Base-by-base conservation (phyloP, 495 filamentous ascomycete genomes). In the Tuber borchii region DNA sequence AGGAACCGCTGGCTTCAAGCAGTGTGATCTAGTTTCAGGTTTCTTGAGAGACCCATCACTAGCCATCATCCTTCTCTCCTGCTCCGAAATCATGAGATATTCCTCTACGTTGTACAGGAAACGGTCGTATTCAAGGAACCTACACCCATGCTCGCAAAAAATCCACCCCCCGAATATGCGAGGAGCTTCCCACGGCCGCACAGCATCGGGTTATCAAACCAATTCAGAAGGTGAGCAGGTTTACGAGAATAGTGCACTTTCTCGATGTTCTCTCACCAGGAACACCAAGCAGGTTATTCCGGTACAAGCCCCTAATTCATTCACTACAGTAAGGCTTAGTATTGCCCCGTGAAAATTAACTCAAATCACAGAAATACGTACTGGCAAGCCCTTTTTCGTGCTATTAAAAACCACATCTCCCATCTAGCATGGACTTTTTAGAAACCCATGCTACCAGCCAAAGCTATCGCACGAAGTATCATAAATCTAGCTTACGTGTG, bases 271-370 rank as follows among this genome's bases (percentile, higher is more conserved):
- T 87, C 84, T 95, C 92, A 48, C 91, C 91, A 56, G 95, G 83
- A 80, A 93, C 92, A 1, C 92, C 92, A 71, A 92, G 70, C 91
- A 87, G 70, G 95, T 86, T 0, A 91, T 90, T 14, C 93, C 93
- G 71, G 93, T 78, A 93, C 92, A 94, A 51, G 93, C 93, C 83
- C 93, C 93, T 6, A 96, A 87, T 78, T 94, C 89, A 77, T 88
- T 94, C 2, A 93, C 76, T 79, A 22, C 61, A 37, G 19, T 7
- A 39, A n/a, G 20, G 7, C 70, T 79, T 40, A 79, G 40, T 48
- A 39, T 42, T 37, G 22, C 46, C 45, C 14, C 78, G 71, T 20
- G 72, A 43, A 6, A 80, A 73, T 22, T 43, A 74, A 3, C 71
- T 8, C 65, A 31, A 51, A 70, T 20, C 14, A n/a, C 8, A 31